Base-by-base conservation (phyloP, 2,329 filamentous ascomycete genomes). In the Penicillium sp. region DNA sequence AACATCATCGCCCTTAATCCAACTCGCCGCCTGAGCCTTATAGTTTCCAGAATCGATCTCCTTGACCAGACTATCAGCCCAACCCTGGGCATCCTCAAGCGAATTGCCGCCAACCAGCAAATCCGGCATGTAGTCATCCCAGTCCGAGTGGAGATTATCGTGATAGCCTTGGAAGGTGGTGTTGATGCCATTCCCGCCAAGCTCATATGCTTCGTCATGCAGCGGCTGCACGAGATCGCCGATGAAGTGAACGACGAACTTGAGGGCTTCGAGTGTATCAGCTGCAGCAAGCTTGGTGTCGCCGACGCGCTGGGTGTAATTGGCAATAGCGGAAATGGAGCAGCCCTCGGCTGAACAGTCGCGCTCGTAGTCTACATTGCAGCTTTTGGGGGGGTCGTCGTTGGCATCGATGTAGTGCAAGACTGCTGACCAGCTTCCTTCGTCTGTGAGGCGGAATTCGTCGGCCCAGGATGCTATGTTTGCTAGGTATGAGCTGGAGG, bases 211-310 rank as follows among this genome's bases (percentile, higher is more conserved):
- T 67, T 81, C 78, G 11, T 76, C 75, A 57, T 81, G 80, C 41
- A 95, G 73, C 0, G 86, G 87, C 63, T 90, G 89, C 52, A 81
- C 82, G 22, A 88, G 80, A 64, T 95, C 89, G 49, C 88, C 80
- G 10, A 93, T 71, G 60, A 64, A 43, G 53, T 71, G 77, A 18
- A 80, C 66, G 45, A 80, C 63, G 65, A 76, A 80, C 49, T 73
- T 71, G 16, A 80, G 59, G 0, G 76, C 76, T 41, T 74, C 71
- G 49, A 71, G 69, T 33, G 66, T 64, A 56, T 74, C 66, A 7
- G 58, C 55, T 38, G 71, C 76, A 64, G 64, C 65, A 28, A 54
- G 39, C 8, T 22, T 43, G 7, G 16, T 30, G 6, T 55, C 50
- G 8, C 55, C 34, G 11, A 50, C 48, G 34, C 63, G 47, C 53